Base-by-base conservation (phyloP, 2,329 filamentous ascomycete genomes). In the Cordyceps cateniannulata region DNA sequence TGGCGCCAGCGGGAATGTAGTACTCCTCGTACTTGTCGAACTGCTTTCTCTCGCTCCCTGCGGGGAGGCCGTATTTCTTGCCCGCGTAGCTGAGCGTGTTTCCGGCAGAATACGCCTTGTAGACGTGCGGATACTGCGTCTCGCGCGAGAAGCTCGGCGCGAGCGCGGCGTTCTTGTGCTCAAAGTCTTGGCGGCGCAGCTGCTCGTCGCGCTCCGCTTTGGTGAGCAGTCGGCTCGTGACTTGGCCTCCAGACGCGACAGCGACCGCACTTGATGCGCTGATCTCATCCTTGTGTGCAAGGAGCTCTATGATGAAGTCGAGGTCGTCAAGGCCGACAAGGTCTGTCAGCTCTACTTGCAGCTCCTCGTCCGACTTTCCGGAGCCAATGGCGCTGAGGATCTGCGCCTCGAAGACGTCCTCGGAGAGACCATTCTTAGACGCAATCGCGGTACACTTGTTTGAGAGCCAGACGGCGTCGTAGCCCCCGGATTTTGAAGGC, bases 261-360 rank as follows among this genome's bases (percentile, higher is more conserved):
- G 72, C 71, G 58, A 73, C 68, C 4, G 75, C 69, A 12, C 76
- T 70, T 5, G 76, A 73, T 4, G 81, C 75, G 12, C 87, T 72
- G 49, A 98, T 84, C 50, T 90, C 84, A 56, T 82, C 77, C 57
- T 92, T 85, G 71, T 93, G 86, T 2, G 86, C 82, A 57, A 98
- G 88, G n/a, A 98, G 78, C 64, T 97, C 91, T 64, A 93, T 93
- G 58, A 98, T 88, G 68, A 99, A 87, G 65, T 99, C 93, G 20
- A 99, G 79, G 69, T 98, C 91, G 67, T 95, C 92, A 68, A 93
- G 98, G 0, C 96, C 95, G 63, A 99, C 81, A 48, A 97, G 84
- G 67, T 99, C 95, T 0, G 90, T 91, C 40, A 99, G 81, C 45
- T 88, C 86, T 70, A 92, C 93, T 72, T 98, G 93, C n/a, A 98